Conservation (phyloP, 2,329 filamentous ascomycete species). For the Sporothrix pseudoabietina region DNA sequence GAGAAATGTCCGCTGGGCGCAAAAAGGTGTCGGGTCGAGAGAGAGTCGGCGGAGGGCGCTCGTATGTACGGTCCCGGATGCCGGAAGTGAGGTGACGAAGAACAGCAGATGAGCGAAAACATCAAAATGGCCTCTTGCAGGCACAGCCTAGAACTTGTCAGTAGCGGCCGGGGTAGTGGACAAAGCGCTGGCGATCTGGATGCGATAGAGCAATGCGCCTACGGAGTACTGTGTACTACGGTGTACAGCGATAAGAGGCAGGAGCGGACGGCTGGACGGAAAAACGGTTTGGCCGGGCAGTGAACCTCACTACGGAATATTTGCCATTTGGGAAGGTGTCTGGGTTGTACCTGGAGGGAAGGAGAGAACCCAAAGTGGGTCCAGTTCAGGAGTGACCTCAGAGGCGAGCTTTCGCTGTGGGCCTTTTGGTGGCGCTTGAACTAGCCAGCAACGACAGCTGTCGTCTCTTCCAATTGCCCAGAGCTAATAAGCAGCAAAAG, state of each 20-base stretch:
- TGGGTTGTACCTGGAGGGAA: not conserved
- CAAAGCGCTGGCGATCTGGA: slow-evolving; percentile 2
- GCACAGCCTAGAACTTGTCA: slow-evolving; percentile 1
- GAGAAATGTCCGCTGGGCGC: not conserved
- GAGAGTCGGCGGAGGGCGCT: not conserved
- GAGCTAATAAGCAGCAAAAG: not conserved
- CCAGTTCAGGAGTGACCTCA: not conserved
- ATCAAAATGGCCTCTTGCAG: slow-evolving; percentile 23
- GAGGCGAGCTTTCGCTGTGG: not conserved
- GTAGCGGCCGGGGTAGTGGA: not conserved
- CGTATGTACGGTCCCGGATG: slow-evolving; percentile 19
- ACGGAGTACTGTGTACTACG: no score
- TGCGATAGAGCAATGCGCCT: slow-evolving; percentile 24
- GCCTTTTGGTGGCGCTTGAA: not conserved
- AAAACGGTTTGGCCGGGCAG: slow-evolving; percentile 23
- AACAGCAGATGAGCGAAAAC: slow-evolving; percentile 19
- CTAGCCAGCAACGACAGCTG: not conserved
- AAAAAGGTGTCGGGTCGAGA: not conserved
- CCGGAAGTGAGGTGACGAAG: slow-evolving; percentile 20
- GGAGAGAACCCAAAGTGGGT: not conserved
- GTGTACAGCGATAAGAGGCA: slow-evolving; percentile 6
- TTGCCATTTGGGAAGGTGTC: not conserved
- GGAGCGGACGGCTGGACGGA: not conserved
- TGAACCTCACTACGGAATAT: not conserved
- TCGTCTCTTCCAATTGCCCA: slow-evolving; percentile 1